phyloP scores from a whole-genome alignment of 371 early-diverging fungal species.

The Mortierella sp. region DNA sequence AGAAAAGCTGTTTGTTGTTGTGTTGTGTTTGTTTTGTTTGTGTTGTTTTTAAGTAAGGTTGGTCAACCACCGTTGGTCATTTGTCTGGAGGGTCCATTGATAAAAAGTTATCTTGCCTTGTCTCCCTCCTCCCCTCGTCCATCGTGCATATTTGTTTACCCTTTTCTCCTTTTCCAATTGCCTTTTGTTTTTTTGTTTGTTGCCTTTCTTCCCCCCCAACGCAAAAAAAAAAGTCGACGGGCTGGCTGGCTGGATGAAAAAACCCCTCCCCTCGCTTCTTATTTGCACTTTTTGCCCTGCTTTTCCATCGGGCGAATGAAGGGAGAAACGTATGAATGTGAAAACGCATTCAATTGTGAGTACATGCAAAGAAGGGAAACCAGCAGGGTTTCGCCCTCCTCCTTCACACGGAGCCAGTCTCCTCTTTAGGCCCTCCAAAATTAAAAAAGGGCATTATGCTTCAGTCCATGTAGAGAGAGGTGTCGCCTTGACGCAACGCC shows the following conservation, averaged over 20 bases:
- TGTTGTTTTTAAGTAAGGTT: background rate
- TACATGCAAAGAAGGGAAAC: background rate
- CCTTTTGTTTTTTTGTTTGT: background rate
- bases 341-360: background rate
- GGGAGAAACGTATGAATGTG: background rate
- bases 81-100: slow-evolving; percentile 7
- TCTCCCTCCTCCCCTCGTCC: background rate
- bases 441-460: too few relatives aligned
- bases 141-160: slow-evolving; percentile 7
- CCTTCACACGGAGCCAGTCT: slow-evolving; percentile 6
- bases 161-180: background rate
- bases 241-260: too few relatives aligned
- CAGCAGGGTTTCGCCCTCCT: background rate
- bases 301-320: background rate
- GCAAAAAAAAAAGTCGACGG: background rate
- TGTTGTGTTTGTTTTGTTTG: background rate
- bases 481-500: slow-evolving; percentile 13
- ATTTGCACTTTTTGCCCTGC: too few relatives aligned
- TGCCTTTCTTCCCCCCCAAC: background rate
- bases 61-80: slow-evolving; percentile 8
- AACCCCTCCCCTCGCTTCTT: too few relatives aligned
- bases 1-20: background rate
- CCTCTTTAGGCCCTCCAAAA: background rate
- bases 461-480: background rate
- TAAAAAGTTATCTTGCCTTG: slow-evolving; percentile 10